Percentiles rank a stretch among this genome's conserved stretches.
Conservation (phyloP, 106 monocot genomes). For the Posidonia australis region DNA sequence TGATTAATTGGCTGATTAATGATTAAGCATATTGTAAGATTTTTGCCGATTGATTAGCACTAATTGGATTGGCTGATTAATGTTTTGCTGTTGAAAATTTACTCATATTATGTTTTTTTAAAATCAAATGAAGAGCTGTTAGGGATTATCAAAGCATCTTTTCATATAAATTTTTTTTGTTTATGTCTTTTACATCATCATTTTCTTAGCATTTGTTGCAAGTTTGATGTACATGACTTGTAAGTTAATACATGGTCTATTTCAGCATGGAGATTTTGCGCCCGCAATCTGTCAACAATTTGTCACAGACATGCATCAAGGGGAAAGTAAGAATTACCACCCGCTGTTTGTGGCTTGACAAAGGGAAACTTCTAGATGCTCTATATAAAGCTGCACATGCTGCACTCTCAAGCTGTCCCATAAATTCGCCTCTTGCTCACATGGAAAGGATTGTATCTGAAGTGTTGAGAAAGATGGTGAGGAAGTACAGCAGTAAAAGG, state of each 20-base stretch:
- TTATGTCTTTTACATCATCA: neutral
- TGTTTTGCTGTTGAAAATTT: too few species aligned
- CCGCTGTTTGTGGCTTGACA: conserved; percentile 93
- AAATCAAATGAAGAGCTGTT: too few species aligned
- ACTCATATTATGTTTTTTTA: too few species aligned
- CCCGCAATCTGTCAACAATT: conserved; percentile 40
- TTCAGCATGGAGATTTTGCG: conserved; percentile 90
- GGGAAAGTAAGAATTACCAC: conserved; percentile 86
- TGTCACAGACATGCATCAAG: conserved; percentile 50
- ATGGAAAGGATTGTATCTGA: conserved; percentile 92
- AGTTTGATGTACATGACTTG: neutral
- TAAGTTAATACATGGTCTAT: neutral
- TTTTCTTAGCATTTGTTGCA: neutral
- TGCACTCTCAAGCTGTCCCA: conserved; percentile 83
- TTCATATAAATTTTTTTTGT: neutral
- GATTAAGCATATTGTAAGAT: too few species aligned
- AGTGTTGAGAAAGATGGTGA: conserved; percentile 77
- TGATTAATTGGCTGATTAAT: too few species aligned
- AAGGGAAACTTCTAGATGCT: conserved; percentile 87
- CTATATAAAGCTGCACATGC: conserved; percentile 95
- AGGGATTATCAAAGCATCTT: too few species aligned
- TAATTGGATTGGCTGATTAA: too few species aligned
- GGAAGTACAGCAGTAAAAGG: conserved; percentile 86
- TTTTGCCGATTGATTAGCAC: too few species aligned
- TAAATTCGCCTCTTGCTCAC: conserved; percentile 76